phyloP scores from a whole-genome alignment of 2,329 filamentous ascomycete species.

The Alternaria atra region DNA sequence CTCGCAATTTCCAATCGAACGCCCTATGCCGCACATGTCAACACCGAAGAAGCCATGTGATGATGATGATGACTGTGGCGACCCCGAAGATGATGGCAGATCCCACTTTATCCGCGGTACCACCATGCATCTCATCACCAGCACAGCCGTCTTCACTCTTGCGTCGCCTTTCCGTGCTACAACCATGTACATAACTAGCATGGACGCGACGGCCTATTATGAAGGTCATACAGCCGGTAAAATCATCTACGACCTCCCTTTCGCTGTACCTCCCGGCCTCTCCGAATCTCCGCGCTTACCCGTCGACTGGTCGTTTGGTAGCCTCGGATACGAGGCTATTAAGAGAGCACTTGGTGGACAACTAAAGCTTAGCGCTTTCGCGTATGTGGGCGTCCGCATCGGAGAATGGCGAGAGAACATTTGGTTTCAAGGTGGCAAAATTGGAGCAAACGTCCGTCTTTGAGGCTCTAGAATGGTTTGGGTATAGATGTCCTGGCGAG shows the following conservation, averaged over 20 bases:
- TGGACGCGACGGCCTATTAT: slow-evolving; percentile 88
- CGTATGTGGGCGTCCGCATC: slow-evolving; percentile 76
- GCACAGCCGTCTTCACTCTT: slow-evolving; percentile 84
- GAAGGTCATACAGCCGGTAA: slow-evolving; percentile 80
- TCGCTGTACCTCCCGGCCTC: slow-evolving; percentile 78
- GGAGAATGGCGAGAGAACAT: slow-evolving; percentile 77
- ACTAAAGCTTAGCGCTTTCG: slow-evolving; percentile 80
- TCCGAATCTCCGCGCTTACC: slow-evolving; percentile 79
- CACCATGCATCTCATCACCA: slow-evolving; percentile 84
- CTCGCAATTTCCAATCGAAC: slow-evolving; percentile 73
- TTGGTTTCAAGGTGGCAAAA: slow-evolving; percentile 55
- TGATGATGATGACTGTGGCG: slow-evolving; percentile 39
- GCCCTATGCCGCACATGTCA: slow-evolving; percentile 73
- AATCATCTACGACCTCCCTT: slow-evolving; percentile 77
- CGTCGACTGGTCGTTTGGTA: slow-evolving; percentile 79
- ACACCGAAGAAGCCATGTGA: slow-evolving; percentile 62
- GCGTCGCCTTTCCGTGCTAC: slow-evolving; percentile 78
- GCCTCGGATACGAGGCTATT: slow-evolving; percentile 84
- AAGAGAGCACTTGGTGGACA: slow-evolving; percentile 80
- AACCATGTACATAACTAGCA: slow-evolving; percentile 77
- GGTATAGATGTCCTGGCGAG: background rate
- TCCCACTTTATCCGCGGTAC: slow-evolving; percentile 83
- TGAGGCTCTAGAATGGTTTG: slow-evolving; percentile 23
- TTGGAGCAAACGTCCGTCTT: slow-evolving; percentile 59
- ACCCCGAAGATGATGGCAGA: slow-evolving; percentile 54